These are phyloP conservation scores for Fusarium verrucosum DNA, from an alignment of 2,329 filamentous ascomycete species.

Conservation along the genomic window DNA sequence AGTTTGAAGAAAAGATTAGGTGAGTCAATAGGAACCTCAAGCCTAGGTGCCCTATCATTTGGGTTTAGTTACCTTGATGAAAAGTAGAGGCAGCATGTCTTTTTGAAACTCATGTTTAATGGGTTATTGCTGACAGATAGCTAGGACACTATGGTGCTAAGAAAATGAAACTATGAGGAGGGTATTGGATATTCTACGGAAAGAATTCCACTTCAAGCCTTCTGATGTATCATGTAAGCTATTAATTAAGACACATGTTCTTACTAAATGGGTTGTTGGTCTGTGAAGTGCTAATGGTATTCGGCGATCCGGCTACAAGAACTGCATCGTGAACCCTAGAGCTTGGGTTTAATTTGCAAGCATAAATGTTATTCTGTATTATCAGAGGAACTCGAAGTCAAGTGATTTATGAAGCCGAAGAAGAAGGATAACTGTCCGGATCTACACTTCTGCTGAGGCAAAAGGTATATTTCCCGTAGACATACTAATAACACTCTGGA, in stretches of 20 bases:
- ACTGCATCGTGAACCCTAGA: conserved; percentile 7
- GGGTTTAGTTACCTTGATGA: background rate
- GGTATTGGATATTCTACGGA: no score
- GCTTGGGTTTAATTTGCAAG: background rate
- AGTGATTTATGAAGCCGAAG: background rate
- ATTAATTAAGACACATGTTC: conserved; percentile 1
- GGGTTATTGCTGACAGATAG: no score
- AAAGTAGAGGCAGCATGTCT: no score
- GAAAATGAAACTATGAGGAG: no score
- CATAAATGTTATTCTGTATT: background rate
- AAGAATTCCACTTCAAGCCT: no score
- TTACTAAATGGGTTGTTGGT: conserved; percentile 9
- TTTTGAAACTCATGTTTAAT: no score
- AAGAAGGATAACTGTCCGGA: background rate
- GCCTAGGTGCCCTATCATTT: no score
- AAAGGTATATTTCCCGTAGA: background rate
- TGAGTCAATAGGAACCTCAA: no score
- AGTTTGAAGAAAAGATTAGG: no score
- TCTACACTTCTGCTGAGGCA: background rate
- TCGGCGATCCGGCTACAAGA: background rate
- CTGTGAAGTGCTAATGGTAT: background rate
- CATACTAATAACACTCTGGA: background rate
- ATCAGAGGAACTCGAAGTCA: background rate
- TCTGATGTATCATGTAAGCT: no score
- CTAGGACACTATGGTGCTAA: no score